phyloP scores from a whole-genome alignment of 2,329 filamentous ascomycete species.

The Trichoderma polysporum region DNA sequence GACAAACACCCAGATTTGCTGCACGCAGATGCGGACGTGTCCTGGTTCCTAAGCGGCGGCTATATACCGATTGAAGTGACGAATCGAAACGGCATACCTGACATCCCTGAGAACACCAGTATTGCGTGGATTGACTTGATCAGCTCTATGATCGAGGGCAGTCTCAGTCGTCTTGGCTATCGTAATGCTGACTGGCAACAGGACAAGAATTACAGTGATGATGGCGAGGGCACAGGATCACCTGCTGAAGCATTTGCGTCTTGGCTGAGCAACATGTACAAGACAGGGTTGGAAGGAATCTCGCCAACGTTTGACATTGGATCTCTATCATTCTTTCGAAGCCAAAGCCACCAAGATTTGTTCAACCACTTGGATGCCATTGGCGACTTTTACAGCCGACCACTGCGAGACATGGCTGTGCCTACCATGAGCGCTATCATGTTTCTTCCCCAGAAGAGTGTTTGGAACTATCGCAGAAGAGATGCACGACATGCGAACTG shows the following conservation, averaged over 20 bases:
- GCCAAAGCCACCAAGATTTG: constrained; percentile 46
- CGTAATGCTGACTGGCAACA: constrained; percentile 18
- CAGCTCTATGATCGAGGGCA: constrained; percentile 26
- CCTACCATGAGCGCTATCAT: constrained; percentile 56
- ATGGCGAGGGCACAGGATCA: constrained; percentile 25
- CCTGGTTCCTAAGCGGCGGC: constrained; percentile 43
- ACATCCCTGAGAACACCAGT: not conserved
- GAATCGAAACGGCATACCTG: not conserved
- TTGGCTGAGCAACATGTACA: constrained; percentile 44
- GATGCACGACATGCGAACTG: constrained; percentile 22
- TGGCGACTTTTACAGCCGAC: constrained; percentile 49
- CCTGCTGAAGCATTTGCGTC: constrained; percentile 33
- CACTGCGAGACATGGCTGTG: constrained; percentile 49
- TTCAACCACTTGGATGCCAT: constrained; percentile 50
- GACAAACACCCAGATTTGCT: constrained; percentile 44
- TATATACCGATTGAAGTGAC: not conserved
- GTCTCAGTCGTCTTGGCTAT: constrained; percentile 20
- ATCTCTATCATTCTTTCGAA: constrained; percentile 50
- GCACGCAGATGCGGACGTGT: constrained; percentile 48
- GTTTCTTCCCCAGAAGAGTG: constrained; percentile 50
- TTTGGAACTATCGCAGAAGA: constrained; percentile 50
- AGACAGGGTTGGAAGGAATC: constrained; percentile 50
- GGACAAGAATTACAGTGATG: constrained; percentile 19
- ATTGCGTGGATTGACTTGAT: not conserved
- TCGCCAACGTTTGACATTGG: constrained; percentile 57